Evolutionary conservation across 345 rosid genomes (phyloP), one percentile per base, ranked within the genome.

Genomic region (Populus pruinosa): DNA sequence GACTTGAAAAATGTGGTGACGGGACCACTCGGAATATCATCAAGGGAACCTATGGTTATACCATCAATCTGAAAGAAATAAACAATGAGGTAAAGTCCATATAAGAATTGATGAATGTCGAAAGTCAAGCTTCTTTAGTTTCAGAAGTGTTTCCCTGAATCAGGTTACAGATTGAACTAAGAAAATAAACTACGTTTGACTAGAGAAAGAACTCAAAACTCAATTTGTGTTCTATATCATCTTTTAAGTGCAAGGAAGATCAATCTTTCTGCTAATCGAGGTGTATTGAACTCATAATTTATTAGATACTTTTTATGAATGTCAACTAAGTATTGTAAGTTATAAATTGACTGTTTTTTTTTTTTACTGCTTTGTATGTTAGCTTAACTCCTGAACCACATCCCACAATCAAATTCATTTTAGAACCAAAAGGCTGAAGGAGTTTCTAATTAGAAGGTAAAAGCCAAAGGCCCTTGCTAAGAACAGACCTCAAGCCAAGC

Each of bases 1-100:
- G 99, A 90, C 87, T 90, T 89, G 83, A 95, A 95, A 87, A 95
- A 95, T 74, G 89, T 82, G 77, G 87, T 66, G 77, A 91, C 83
- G 74, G 94, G 85, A 70, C 73, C 90, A 75, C 89, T 80, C 23
- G 98, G 92, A 78, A 92, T 70, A 84, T 95, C 98, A 76, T 93
- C 97, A 77, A 95, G 84, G 73, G 92, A 93, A 74, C 93, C 87
- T 67, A 93, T 79, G 66, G 90, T 89, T 83, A 93, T 86, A 44
- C 97, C 96, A 77, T 92, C 99, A 79, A 88, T 82, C 98, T 93
- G 89, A 75, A 87, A 79, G 77, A 67, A 82, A 72, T 68, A 80
- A 73, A 66, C 78, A 85, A 71, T 79, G 35, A 80, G 8, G 71
- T 64, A 78, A 77, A 82, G 55, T 69, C 70, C 71, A 72, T 33